phyloP scores from a whole-genome alignment of 2,329 filamentous ascomycete species.

The Ramularia collo-cygni region DNA sequence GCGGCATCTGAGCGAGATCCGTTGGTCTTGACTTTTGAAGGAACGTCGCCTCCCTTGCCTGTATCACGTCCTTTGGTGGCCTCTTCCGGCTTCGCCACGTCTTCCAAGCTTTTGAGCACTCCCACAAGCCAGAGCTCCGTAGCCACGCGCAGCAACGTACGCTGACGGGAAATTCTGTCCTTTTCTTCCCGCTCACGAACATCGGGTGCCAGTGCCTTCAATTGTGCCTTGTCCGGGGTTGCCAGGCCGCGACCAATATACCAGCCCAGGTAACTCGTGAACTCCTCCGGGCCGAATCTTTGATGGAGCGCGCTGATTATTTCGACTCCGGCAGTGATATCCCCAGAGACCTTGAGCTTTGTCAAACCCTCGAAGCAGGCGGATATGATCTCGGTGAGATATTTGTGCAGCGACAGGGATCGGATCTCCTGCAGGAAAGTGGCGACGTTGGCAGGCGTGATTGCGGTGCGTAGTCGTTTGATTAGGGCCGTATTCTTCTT shows the following conservation, averaged over 20 bases:
- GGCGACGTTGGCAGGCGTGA: constrained; percentile 68
- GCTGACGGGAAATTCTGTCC: constrained; percentile 78
- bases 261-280: constrained; percentile 89
- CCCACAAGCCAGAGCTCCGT: constrained; percentile 95
- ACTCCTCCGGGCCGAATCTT: constrained; percentile 82
- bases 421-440: constrained; percentile 88
- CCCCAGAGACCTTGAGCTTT: constrained; percentile 83
- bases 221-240: constrained; percentile 74
- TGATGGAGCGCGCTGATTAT: constrained; percentile 93
- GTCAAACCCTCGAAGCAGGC: constrained; percentile 92
- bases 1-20: constrained; percentile 51
- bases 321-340: constrained; percentile 86
- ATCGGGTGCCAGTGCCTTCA: constrained; percentile 74
- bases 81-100: constrained; percentile 59
- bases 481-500: constrained; percentile 99
- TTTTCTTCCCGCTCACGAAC: constrained; percentile 93
- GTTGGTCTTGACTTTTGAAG: constrained; percentile 59
- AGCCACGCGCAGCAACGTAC: constrained; percentile 78
- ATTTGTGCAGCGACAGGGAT: constrained; percentile 87
- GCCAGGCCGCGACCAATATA: constrained; percentile 83
- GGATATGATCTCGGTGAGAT: constrained; percentile 92
- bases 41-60: constrained; percentile 46
- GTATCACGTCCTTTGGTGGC: constrained; percentile 54
- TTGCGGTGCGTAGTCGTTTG: constrained; percentile 84
- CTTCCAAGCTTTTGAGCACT: constrained; percentile 72